Conservation (phyloP, 2,329 filamentous ascomycete genomes). For the Claviceps citrina region DNA sequence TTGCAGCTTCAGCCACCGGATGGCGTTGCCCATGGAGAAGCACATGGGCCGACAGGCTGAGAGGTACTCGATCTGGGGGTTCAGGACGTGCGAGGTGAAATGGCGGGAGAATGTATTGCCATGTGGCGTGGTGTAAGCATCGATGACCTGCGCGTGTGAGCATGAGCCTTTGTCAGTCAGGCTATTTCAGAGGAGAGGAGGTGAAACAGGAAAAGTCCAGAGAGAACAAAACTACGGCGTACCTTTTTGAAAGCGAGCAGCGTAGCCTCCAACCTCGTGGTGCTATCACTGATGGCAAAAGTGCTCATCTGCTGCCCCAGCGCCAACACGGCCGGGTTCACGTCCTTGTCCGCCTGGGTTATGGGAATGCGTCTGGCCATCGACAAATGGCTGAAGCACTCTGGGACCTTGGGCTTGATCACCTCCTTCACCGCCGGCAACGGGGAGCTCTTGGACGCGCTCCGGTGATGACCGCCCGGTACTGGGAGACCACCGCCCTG, state of each 20-base stretch:
- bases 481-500: slow-evolving; percentile 25
- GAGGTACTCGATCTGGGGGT: slow-evolving; percentile 89
- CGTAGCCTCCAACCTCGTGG: slow-evolving; percentile 73
- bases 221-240: background rate
- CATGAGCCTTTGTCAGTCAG: background rate
- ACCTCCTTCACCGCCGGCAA: slow-evolving; percentile 28
- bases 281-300: slow-evolving; percentile 80
- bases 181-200: background rate
- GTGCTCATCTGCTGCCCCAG: slow-evolving; percentile 81
- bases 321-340: slow-evolving; percentile 72
- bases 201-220: background rate
- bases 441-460: slow-evolving; percentile 16
- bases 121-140: slow-evolving; percentile 78
- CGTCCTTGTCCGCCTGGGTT: slow-evolving; percentile 52
- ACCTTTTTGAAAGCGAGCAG: slow-evolving; percentile 81
- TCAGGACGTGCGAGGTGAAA: slow-evolving; percentile 78
- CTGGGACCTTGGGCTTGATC: slow-evolving; percentile 46
- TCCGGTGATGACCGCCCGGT: slow-evolving; percentile 20
- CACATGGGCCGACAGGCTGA: slow-evolving; percentile 89
- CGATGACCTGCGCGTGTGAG: slow-evolving; percentile 52
- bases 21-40: slow-evolving; percentile 93
- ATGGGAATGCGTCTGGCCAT: slow-evolving; percentile 43
- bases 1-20: slow-evolving; percentile 83
- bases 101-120: slow-evolving; percentile 78
- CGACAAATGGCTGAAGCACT: slow-evolving; percentile 69